phyloP scores from a whole-genome alignment of 2,329 filamentous ascomycete genomes.

The Hymenoscyphus scutula region DNA sequence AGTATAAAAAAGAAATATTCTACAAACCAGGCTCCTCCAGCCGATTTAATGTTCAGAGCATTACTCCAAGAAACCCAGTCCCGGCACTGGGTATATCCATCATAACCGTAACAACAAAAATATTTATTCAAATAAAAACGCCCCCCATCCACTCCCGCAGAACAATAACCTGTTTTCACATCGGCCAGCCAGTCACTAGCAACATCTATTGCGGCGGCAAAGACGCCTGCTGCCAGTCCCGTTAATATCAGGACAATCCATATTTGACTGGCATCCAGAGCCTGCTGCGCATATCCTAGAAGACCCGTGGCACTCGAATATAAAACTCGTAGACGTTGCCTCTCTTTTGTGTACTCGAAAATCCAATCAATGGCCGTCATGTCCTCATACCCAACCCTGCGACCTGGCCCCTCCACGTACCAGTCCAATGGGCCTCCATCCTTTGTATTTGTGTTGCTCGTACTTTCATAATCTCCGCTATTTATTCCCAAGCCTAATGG shows the following conservation, averaged over 20 bases:
- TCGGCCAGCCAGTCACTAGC: slow-evolving; percentile 92
- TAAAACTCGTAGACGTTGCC: slow-evolving; percentile 79
- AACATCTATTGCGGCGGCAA: slow-evolving; percentile 88
- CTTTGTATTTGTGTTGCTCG: slow-evolving; percentile 36
- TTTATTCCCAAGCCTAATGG: slow-evolving; percentile 22
- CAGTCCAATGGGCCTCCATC: slow-evolving; percentile 65
- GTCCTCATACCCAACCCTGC: slow-evolving; percentile 92
- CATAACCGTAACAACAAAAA: slow-evolving; percentile 93
- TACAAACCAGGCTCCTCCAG: slow-evolving; percentile 72
- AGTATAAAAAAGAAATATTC: slow-evolving; percentile 84
- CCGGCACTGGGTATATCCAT: slow-evolving; percentile 74
- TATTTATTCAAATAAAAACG: slow-evolving; percentile 86
- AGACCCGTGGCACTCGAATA: slow-evolving; percentile 67
- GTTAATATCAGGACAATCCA: slow-evolving; percentile 88
- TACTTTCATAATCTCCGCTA: slow-evolving; percentile 18
- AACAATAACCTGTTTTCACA: slow-evolving; percentile 86
- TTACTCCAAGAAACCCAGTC: slow-evolving; percentile 87
- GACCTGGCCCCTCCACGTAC: slow-evolving; percentile 85
- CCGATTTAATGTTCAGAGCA: slow-evolving; percentile 64
- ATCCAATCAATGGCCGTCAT: slow-evolving; percentile 99
- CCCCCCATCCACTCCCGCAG: slow-evolving; percentile 71
- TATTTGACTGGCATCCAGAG: slow-evolving; percentile 83
- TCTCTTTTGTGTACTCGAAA: slow-evolving; percentile 96
- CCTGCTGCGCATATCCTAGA: slow-evolving; percentile 67
- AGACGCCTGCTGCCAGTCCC: slow-evolving; percentile 75